Conservation (phyloP, 768 basidiomycete genomes). For the Russula dissimulans region DNA sequence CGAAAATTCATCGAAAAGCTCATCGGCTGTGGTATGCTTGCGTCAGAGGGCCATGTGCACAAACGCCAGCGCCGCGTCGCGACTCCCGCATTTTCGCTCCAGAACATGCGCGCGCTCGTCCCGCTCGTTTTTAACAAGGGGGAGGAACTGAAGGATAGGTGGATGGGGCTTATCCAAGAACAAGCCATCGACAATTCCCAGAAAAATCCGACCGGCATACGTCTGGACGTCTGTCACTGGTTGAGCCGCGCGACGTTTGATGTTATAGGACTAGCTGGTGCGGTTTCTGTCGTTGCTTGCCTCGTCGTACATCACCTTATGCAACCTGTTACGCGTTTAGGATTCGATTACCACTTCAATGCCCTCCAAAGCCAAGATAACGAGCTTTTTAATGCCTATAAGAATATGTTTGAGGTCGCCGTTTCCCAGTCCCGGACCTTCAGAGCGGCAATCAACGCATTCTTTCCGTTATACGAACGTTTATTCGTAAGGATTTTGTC, state of each 20-base stretch:
- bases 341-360: slow-evolving; percentile 82
- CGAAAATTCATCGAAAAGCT: slow-evolving; percentile 63
- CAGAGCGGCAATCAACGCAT: slow-evolving; percentile 42
- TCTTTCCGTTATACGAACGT: slow-evolving; percentile 45
- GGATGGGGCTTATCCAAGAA: slow-evolving; percentile 41
- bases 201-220: slow-evolving; percentile 23
- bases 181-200: slow-evolving; percentile 21
- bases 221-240: slow-evolving; percentile 73
- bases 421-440: slow-evolving; percentile 45
- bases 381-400: slow-evolving; percentile 69
- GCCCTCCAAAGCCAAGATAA: slow-evolving; percentile 74
- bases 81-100: slow-evolving; percentile 71
- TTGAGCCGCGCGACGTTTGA: slow-evolving; percentile 81
- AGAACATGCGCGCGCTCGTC: slow-evolving; percentile 61
- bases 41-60: slow-evolving; percentile 69
- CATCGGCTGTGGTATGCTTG: slow-evolving; percentile 77
- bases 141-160: slow-evolving; percentile 48
- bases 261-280: slow-evolving; percentile 84
- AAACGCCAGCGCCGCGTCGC: slow-evolving; percentile 72
- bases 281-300: slow-evolving; percentile 10
- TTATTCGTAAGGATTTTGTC: slow-evolving; percentile 43
- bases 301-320: neutral
- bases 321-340: slow-evolving; percentile 28
- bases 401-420: slow-evolving; percentile 74
- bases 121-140: slow-evolving; percentile 69